Evolutionary conservation across 1,284 basidiomycete genomes (phyloP).

Genomic region (Takashimella tepidaria): DNA sequence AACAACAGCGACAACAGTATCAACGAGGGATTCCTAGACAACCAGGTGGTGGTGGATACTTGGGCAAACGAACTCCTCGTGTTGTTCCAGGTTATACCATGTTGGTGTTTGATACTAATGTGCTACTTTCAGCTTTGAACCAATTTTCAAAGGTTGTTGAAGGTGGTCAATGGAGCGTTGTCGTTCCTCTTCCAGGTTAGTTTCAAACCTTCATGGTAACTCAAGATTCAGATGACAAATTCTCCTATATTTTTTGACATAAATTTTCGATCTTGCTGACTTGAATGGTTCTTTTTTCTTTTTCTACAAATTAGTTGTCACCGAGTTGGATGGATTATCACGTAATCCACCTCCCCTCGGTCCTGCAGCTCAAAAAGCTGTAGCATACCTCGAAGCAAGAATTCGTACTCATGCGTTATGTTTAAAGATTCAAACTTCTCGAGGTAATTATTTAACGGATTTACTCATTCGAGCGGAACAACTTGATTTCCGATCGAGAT

Average conservation of each 20-base stretch:
- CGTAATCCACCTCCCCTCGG: constrained; percentile 63
- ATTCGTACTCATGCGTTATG: constrained; percentile 67
- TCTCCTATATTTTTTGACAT: too few species aligned
- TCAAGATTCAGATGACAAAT: neutral
- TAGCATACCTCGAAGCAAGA: constrained; percentile 69
- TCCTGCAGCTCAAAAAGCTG: constrained; percentile 60
- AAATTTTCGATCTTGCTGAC: too few species aligned
- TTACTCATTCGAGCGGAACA: constrained; percentile 80
- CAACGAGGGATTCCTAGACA: too few species aligned
- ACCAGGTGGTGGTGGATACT: neutral
- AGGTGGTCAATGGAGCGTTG: constrained; percentile 74
- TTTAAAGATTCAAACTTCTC: constrained; percentile 90
- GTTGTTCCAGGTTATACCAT: constrained; percentile 81
- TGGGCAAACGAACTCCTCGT: neutral
- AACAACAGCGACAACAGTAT: too few species aligned
- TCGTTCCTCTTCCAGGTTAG: constrained; percentile 72
- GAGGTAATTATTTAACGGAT: constrained; percentile 85
- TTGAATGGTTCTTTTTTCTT: too few species aligned
- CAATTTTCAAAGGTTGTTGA: constrained; percentile 72
- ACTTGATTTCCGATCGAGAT: constrained; percentile 58
- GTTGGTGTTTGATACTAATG: constrained; percentile 91
- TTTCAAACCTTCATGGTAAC: neutral
- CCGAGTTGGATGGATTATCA: constrained; percentile 88
- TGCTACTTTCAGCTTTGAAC: constrained; percentile 72
- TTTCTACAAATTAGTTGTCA: constrained; percentile 66